Evolutionary conservation across 2,329 filamentous ascomycete species (phyloP).

Genomic region (Parastagonospora nodorum): DNA sequence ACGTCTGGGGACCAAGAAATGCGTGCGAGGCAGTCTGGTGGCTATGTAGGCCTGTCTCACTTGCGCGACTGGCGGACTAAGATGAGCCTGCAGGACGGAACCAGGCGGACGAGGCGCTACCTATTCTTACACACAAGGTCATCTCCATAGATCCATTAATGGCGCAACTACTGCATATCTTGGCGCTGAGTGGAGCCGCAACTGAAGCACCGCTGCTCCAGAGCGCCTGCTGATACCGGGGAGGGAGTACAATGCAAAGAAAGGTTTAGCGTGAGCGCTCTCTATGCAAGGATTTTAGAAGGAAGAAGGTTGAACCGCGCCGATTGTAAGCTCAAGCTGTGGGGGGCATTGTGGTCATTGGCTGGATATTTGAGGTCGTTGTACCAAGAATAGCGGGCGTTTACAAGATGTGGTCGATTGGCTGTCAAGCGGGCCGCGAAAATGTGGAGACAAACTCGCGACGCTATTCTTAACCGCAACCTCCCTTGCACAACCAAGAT

Average conservation of each 20-base stretch:
- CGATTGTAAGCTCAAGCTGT: conserved; percentile 18
- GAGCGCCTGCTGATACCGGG: conserved; percentile 40
- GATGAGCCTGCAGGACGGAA: conserved; percentile 22
- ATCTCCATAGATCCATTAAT: conserved; percentile 19
- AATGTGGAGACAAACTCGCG: conserved; percentile 10
- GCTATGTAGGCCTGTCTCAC: conserved; percentile 40
- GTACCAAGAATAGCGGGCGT: conserved; percentile 27
- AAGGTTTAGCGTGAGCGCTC: conserved; percentile 37
- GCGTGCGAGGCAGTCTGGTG: conserved; percentile 30
- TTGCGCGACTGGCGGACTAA: conserved; percentile 28
- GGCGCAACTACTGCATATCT: conserved; percentile 24
- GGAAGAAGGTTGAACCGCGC: conserved; percentile 30
- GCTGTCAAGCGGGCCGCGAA: conserved; percentile 10
- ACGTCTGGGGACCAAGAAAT: conserved; percentile 27
- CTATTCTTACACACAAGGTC: conserved; percentile 35
- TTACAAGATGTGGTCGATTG: conserved; percentile 26
- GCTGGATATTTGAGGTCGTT: conserved; percentile 14
- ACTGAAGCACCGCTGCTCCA: conserved; percentile 18
- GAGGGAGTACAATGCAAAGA: conserved; percentile 19
- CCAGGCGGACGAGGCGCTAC: conserved; percentile 31
- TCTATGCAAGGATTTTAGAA: conserved; percentile 14
- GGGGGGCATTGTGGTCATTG: conserved; percentile 23
- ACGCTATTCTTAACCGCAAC: conserved; percentile 22
- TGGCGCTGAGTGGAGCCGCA: conserved; percentile 31
- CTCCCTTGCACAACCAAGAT: conserved; percentile 1